These are phyloP conservation scores for Paramecium sonneborni DNA, from an alignment of 73 alveolate species.

Conservation along the genomic window DNA sequence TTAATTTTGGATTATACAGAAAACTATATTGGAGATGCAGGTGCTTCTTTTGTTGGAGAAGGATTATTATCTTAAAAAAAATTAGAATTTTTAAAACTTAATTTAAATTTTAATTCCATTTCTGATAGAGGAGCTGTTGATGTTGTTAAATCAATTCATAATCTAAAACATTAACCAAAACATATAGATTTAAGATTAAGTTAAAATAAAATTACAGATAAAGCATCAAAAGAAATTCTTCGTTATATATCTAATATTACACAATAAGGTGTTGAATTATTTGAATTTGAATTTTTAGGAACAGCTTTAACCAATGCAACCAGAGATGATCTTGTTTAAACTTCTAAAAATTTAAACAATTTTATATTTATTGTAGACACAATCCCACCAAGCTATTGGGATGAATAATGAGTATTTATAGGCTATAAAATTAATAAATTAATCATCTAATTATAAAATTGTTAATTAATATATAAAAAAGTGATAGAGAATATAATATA, in stretches of 20 bases:
- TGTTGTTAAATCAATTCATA: background rate
- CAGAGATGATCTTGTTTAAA: slow-evolving; percentile 26
- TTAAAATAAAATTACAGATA: slow-evolving; percentile 5
- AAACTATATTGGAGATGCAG: slow-evolving; percentile 42
- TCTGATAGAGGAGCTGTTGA: slow-evolving; percentile 45
- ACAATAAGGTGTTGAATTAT: background rate
- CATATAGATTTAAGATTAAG: slow-evolving; percentile 1
- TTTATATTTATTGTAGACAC: background rate
- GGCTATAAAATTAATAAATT: too few species aligned
- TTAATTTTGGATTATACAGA: background rate
- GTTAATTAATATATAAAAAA: too few species aligned
- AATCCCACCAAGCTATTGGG: slow-evolving; percentile 49
- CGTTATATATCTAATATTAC: background rate
- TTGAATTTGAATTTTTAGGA: slow-evolving; percentile 48
- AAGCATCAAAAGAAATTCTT: background rate
- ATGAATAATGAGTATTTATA: background rate
- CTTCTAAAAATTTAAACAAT: background rate
- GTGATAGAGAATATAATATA: too few species aligned
- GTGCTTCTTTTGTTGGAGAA: slow-evolving; percentile 36
- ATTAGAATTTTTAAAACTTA: background rate
- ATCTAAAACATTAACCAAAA: slow-evolving; percentile 3
- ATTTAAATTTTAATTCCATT: background rate
- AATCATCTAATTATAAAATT: too few species aligned
- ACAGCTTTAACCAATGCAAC: slow-evolving; percentile 61
- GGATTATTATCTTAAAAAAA: background rate